Evolutionary conservation across 768 basidiomycete species (phyloP), one percentile per base, ranked within the genome.

Genomic region (Coprinellus micaceus): DNA sequence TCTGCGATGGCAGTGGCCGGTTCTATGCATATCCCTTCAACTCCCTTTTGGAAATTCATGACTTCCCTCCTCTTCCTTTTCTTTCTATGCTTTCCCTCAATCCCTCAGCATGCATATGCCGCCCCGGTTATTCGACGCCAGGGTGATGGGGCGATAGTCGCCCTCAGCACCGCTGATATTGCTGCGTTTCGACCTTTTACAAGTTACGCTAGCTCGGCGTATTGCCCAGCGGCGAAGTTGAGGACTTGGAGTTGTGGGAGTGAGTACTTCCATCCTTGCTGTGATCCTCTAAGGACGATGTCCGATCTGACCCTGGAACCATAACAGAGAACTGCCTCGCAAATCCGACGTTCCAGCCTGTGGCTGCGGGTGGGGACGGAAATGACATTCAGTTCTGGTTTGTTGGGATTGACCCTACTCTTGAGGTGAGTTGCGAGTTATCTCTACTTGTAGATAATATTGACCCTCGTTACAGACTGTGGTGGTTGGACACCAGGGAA

Each of bases 201-300:
- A 0, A 67, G 66, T 54, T 83, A 77, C 54, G 82, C 83, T 0
- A 76, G 77, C 43, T 63, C 82, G 5, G 82, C 74, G 0, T 82
- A 83, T 58, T 85, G 83, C 57, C 54, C 67, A 11, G 74, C 81
- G 4, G 56, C 68, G 6, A 58, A 64, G 26, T 81, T 79, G 5
- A 52, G 74, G 40, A 64, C 70, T 25, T 85, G 83, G 82, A 64
- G 74, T 28, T 85, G 84, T 65, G 85, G 84, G 67, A 58, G n/a
- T 28, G 25, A 22, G n/a, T 17, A n/a, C 36, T 39, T 13, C 24
- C 39, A 44, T 29, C n/a, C 22, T 17, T 39, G n/a, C n/a, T n/a
- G n/a, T n/a, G n/a, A n/a, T n/a, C n/a, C n/a, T n/a, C n/a, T 13
- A 19, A 49, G 17, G 5, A 57, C 22, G 12, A 3, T 33, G 49